Percentiles rank a stretch among this genome's conserved stretches.
Conservation (phyloP, 352 stramenopile genomes). For the Pythium inflatum region DNA sequence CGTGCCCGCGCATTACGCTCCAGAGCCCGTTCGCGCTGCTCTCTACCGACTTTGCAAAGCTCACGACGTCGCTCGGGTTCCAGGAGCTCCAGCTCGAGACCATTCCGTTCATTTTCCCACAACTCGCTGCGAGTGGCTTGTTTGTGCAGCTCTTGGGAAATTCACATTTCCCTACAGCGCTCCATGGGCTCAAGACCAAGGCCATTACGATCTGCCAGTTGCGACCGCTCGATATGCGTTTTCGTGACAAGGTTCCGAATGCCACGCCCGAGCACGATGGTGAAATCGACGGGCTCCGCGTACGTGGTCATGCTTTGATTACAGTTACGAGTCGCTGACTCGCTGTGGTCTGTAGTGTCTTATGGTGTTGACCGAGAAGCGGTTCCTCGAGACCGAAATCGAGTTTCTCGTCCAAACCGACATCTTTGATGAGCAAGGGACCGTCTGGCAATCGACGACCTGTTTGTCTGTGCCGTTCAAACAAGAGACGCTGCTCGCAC, state of each 20-base stretch:
- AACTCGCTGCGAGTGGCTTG: conserved; percentile 62
- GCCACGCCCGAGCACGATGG: conserved; percentile 10
- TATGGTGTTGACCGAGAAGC: conserved; percentile 80
- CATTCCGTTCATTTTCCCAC: conserved; percentile 78
- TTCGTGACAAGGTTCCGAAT: conserved; percentile 34
- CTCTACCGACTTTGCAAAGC: conserved; percentile 77
- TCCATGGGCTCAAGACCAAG: conserved; percentile 60
- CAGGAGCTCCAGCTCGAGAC: conserved; percentile 65
- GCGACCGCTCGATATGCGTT: conserved; percentile 71
- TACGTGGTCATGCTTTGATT: conserved; percentile 30
- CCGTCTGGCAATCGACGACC: conserved; percentile 76
- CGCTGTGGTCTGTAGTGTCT: conserved; percentile 46
- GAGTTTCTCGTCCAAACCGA: conserved; percentile 82
- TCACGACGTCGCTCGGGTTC: conserved; percentile 78
- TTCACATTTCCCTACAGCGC: conserved; percentile 75
- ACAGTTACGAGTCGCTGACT: conserved; percentile 4
- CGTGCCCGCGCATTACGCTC: conserved; percentile 77
- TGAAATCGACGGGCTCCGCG: conserved; percentile 34
- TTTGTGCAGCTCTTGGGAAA: conserved; percentile 82
- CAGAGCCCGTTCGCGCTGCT: conserved; percentile 73
- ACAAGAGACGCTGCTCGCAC: conserved; percentile 58
- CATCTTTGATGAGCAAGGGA: conserved; percentile 69
- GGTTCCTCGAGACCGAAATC: conserved; percentile 66
- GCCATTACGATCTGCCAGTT: conserved; percentile 79
- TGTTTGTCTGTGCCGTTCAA: conserved; percentile 68